phyloP scores from a whole-genome alignment of 1,139 yeast genomes.

The Lodderomyces pseudojiufengensis region DNA sequence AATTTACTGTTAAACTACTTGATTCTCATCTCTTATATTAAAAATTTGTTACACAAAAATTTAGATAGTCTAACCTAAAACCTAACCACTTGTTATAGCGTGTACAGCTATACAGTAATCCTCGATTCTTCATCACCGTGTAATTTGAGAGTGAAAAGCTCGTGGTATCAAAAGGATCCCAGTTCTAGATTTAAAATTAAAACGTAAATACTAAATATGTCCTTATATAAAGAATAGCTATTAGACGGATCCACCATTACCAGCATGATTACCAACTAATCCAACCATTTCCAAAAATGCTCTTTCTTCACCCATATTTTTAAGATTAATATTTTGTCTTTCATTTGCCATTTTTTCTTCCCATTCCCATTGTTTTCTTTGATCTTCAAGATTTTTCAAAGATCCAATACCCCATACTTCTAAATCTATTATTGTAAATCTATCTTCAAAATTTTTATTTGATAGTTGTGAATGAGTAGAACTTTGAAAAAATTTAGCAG shows the following conservation, averaged over 20 bases:
- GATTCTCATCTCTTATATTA: too few species aligned
- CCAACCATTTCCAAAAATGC: constrained; percentile 93
- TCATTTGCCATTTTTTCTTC: constrained; percentile 82
- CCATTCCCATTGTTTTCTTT: constrained; percentile 82
- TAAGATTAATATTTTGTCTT: constrained; percentile 64
- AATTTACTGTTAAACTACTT: too few species aligned
- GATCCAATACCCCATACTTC: constrained; percentile 95
- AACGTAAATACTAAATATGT: too few species aligned
- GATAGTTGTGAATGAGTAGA: constrained; percentile 20
- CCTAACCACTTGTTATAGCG: too few species aligned
- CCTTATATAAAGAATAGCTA: too few species aligned
- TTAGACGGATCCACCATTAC: constrained; percentile 43
- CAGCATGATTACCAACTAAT: constrained; percentile 64
- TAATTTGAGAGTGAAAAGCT: too few species aligned
- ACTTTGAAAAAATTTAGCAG: constrained; percentile 25
- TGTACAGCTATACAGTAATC: too few species aligned
- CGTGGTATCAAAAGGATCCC: too few species aligned
- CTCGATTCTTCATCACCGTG: too few species aligned
- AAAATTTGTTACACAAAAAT: too few species aligned
- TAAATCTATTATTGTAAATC: constrained; percentile 67
- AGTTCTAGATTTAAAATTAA: too few species aligned
- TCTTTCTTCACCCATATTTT: constrained; percentile 71
- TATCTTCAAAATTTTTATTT: constrained; percentile 56
- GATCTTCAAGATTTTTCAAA: constrained; percentile 70
- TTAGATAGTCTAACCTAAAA: too few species aligned